Evolutionary conservation across 306 rosid species (phyloP).

Genomic region (Lupinus albus): DNA sequence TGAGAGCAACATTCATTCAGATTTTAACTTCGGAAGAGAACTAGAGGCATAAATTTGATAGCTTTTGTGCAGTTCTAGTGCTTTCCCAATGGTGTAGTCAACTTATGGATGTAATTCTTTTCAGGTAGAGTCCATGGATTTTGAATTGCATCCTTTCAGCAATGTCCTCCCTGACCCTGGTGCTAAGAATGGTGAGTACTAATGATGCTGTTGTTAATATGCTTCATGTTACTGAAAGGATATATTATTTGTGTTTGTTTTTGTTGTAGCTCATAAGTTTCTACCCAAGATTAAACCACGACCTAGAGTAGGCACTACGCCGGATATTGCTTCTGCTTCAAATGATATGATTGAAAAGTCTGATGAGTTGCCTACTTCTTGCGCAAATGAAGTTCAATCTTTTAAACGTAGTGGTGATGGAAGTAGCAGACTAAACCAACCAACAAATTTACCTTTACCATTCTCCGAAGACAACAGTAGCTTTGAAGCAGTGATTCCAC

Average conservation of each 20-base stretch:
- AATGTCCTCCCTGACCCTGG: conserved; percentile 49
- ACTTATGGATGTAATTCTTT: conserved; percentile 23
- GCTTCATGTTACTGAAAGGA: background rate
- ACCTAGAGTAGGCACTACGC: conserved; percentile 2
- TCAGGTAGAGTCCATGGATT: conserved; percentile 47
- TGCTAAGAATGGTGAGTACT: conserved; percentile 50
- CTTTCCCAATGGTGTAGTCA: conserved; percentile 29
- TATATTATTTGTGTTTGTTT: no score
- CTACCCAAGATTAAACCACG: no score
- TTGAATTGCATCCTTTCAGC: conserved; percentile 56
- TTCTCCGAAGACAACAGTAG: no score
- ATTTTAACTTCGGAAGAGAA: conserved; percentile 35
- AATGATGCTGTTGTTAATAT: conserved; percentile 15
- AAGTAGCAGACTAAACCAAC: no score
- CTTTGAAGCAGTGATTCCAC: no score
- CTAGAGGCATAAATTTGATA: conserved; percentile 39
- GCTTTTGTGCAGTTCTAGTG: conserved; percentile 7
- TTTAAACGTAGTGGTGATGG: conserved; percentile 17
- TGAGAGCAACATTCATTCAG: conserved; percentile 41
- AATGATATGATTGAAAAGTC: conserved; percentile 29
- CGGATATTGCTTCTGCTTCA: conserved; percentile 41
- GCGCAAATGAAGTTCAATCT: conserved; percentile 40
- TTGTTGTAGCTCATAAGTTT: no score
- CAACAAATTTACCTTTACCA: no score
- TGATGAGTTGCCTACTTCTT: conserved; percentile 37